A percentile compares a stretch with the other conserved stretches of the same genome.
Evolutionary conservation across 345 rosid species (phyloP).

Genomic region (Populus davidiana): DNA sequence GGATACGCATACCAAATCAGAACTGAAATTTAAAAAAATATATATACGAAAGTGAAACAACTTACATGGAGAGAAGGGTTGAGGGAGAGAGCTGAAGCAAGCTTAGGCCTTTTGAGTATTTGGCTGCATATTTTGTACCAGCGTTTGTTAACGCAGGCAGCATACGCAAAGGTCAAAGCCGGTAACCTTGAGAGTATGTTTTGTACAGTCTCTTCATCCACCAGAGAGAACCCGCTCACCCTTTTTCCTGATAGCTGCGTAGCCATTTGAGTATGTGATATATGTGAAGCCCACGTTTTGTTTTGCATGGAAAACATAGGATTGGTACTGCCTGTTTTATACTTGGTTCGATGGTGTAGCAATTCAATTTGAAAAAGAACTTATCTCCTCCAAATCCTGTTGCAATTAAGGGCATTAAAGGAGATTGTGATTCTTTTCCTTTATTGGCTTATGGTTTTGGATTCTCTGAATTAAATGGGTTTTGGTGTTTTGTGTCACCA

Average conservation of each 20-base stretch:
- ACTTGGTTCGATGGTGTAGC: neutral
- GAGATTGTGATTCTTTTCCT: conserved; percentile 19
- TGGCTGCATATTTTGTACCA: conserved; percentile 43
- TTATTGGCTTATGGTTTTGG: conserved; percentile 5
- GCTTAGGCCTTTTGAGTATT: conserved; percentile 48
- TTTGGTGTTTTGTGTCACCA: conserved; percentile 5
- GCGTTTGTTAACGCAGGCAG: conserved; percentile 45
- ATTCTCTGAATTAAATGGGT: conserved; percentile 9
- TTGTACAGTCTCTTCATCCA: conserved; percentile 38
- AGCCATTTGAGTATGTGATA: conserved; percentile 3
- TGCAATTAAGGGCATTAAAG: conserved; percentile 19
- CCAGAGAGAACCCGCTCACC: conserved; percentile 6
- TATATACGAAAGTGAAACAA: neutral
- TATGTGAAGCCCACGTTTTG: neutral
- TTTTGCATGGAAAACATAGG: neutral
- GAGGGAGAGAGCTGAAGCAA: conserved; percentile 58
- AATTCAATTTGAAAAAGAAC: neutral
- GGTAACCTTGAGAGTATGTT: conserved; percentile 45
- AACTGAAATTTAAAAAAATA: neutral
- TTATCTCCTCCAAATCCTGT: neutral
- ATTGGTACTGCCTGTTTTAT: neutral
- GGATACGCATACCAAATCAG: neutral
- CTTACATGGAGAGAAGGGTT: conserved; percentile 35
- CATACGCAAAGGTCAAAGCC: conserved; percentile 48
- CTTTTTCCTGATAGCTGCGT: neutral